Percentiles rank a stretch among this genome's conserved stretches.
Conservation (phyloP, 106 monocot species). For the Iris macrosiphon region DNA sequence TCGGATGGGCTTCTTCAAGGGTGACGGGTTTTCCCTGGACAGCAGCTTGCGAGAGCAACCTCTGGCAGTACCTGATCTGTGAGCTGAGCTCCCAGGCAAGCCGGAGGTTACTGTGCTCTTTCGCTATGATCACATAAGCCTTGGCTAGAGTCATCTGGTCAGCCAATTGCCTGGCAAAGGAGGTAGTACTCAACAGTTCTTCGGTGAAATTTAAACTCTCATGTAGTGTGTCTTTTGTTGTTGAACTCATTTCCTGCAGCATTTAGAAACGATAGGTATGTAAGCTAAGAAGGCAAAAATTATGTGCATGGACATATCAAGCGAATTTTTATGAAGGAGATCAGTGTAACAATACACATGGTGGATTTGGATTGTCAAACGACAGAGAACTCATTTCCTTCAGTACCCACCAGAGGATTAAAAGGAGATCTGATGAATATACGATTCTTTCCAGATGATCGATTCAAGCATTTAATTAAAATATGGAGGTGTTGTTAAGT, state of each 20-base stretch:
- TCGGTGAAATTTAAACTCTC: slow-evolving; percentile 34
- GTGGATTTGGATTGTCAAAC: no score
- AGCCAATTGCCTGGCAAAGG: slow-evolving; percentile 43
- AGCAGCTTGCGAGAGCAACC: slow-evolving; percentile 52
- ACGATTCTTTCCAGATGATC: no score
- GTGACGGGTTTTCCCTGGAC: slow-evolving; percentile 28
- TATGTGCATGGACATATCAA: no score
- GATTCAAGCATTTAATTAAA: no score
- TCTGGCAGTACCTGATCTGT: slow-evolving; percentile 44
- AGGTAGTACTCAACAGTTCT: slow-evolving; percentile 45
- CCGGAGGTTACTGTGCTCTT: slow-evolving; percentile 45
- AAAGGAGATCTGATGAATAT: no score
- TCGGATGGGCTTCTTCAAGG: slow-evolving; percentile 38
- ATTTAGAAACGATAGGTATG: neutral
- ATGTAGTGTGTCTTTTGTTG: slow-evolving; percentile 4
- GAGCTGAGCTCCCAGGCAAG: slow-evolving; percentile 61
- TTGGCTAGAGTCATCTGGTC: slow-evolving; percentile 61
- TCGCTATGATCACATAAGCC: slow-evolving; percentile 48
- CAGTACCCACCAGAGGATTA: no score
- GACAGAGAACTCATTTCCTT: no score
- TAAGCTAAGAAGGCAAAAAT: no score
- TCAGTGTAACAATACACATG: no score
- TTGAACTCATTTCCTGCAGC: slow-evolving; percentile 30
- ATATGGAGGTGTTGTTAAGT: no score
- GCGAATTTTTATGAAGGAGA: no score